Evolutionary conservation across 371 early-diverging fungal genomes (phyloP).

Genomic region (Synchytrium microbalum): DNA sequence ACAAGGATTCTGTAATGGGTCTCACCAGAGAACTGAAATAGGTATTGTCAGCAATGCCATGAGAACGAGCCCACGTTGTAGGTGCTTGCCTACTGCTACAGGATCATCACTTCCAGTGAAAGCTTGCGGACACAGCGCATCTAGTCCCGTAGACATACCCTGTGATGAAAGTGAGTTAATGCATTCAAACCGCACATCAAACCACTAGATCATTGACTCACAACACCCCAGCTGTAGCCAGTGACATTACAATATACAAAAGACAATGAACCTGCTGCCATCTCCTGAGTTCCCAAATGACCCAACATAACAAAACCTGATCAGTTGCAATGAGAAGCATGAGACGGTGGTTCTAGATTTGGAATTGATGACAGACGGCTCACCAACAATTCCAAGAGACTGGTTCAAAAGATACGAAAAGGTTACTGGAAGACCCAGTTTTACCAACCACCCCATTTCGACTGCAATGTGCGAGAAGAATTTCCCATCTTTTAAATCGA

Average conservation of each 20-base stretch:
- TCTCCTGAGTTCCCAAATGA: constrained; percentile 50
- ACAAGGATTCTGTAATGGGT: too few species aligned
- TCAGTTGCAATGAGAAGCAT: neutral
- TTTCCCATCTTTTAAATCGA: neutral
- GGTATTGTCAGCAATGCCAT: constrained; percentile 57
- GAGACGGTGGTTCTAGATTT: neutral
- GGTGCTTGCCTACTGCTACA: constrained; percentile 63
- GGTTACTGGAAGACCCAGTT: neutral
- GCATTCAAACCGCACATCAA: too few species aligned
- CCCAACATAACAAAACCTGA: neutral
- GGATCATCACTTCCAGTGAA: constrained; percentile 66
- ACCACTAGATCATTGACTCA: constrained; percentile 22
- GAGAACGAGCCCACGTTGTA: constrained; percentile 76
- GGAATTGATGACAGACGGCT: neutral
- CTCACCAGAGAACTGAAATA: constrained; percentile 68
- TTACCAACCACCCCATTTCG: neutral
- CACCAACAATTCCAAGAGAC: neutral
- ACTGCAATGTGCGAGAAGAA: neutral
- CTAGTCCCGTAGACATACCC: constrained; percentile 66
- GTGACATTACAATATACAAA: constrained; percentile 78
- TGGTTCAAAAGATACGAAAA: neutral
- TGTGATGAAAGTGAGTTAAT: constrained; percentile 1
- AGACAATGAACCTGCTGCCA: constrained; percentile 67
- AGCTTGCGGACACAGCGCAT: constrained; percentile 83
- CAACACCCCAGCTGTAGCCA: constrained; percentile 71